Conservation (phyloP, 2,329 filamentous ascomycete species). For the Colletotrichum filicis region DNA sequence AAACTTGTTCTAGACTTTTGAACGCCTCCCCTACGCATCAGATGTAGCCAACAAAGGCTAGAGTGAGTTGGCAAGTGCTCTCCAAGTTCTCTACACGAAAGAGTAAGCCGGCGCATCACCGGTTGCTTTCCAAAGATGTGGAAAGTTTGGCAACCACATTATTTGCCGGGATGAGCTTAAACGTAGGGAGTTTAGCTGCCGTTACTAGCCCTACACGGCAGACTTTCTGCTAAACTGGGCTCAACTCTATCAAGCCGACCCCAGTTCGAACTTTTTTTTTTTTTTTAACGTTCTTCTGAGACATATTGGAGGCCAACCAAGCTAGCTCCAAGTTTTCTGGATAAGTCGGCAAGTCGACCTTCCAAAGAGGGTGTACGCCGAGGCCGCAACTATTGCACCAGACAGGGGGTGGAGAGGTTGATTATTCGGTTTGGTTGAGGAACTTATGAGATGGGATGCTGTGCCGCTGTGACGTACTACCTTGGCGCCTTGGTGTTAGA, state of each 20-base stretch:
- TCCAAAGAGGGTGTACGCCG: neutral
- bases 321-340: neutral
- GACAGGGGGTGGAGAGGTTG: neutral
- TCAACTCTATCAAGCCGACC: neutral
- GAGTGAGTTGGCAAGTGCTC: too few species aligned
- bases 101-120: neutral
- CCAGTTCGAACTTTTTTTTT: neutral
- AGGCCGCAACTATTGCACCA: neutral
- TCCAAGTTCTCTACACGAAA: neutral
- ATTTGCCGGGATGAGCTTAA: neutral
- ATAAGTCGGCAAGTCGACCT: neutral
- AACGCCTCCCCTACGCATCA: too few species aligned
- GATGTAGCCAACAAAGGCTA: too few species aligned
- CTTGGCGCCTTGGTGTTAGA: constrained; percentile 11
- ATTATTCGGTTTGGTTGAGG: neutral
- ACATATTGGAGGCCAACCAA: neutral
- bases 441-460: neutral
- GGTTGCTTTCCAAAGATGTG: neutral
- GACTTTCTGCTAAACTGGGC: neutral
- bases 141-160: neutral
- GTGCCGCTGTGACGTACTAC: constrained; percentile 31
- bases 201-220: neutral
- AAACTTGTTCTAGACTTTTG: neutral
- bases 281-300: neutral
- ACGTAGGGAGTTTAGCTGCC: neutral